These are phyloP conservation scores for Naganishia vishniacii DNA, from an alignment of 768 basidiomycete genomes.

Conservation along the genomic window DNA sequence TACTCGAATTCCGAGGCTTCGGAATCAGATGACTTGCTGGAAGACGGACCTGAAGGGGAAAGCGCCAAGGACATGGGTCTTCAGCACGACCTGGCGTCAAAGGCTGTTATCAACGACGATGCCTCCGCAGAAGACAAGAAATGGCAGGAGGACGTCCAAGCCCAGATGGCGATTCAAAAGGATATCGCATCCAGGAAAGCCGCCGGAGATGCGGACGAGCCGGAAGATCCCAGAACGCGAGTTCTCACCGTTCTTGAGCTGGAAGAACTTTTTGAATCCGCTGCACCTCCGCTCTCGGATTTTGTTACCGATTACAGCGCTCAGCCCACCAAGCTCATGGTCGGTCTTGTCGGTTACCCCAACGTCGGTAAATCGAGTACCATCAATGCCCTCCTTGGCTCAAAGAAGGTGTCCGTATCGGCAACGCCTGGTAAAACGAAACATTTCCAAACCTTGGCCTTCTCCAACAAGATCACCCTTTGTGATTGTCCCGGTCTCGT, in stretches of 20 bases:
- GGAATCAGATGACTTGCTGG: slow-evolving; percentile 8
- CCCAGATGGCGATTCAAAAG: slow-evolving; percentile 4
- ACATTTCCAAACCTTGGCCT: slow-evolving; percentile 95
- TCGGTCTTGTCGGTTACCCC: slow-evolving; percentile 83
- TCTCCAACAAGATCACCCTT: slow-evolving; percentile 78
- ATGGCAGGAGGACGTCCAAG: slow-evolving; percentile 15
- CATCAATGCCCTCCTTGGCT: slow-evolving; percentile 91
- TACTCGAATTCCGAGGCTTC: slow-evolving; percentile 14
- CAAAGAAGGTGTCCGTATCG: slow-evolving; percentile 98
- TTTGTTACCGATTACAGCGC: slow-evolving; percentile 42
- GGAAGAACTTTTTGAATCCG: slow-evolving; percentile 65
- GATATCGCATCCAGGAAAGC: neutral
- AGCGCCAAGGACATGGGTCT: slow-evolving; percentile 7
- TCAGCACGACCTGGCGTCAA: slow-evolving; percentile 13
- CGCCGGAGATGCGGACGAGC: slow-evolving; percentile 21
- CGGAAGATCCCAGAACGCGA: slow-evolving; percentile 55
- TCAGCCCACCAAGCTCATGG: slow-evolving; percentile 39
- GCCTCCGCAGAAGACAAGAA: slow-evolving; percentile 2
- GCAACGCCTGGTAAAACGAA: slow-evolving; percentile 98
- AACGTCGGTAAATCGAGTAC: slow-evolving; percentile 99
- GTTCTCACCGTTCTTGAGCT: slow-evolving; percentile 81
- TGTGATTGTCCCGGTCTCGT: slow-evolving; percentile 98
- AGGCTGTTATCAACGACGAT: neutral
- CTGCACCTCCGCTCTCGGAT: slow-evolving; percentile 42
- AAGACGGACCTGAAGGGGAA: slow-evolving; percentile 4